phyloP scores from a whole-genome alignment of 129 eudicot genomes.

The Tagetes erecta region DNA sequence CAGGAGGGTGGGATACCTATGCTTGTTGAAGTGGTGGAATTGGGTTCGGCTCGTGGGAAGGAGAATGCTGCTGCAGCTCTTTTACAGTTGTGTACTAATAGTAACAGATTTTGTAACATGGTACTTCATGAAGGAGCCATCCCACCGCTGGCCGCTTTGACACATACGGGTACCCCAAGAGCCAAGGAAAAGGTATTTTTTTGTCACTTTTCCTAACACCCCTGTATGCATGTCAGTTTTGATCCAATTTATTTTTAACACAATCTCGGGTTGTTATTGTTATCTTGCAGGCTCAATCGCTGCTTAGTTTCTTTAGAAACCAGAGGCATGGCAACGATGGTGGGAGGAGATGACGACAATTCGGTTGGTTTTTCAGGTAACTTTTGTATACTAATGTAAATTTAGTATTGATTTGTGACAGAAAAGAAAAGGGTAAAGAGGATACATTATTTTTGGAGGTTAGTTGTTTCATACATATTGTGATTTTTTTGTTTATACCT shows the following conservation, averaged over 20 bases:
- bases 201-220: neutral
- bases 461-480: slow-evolving; percentile 13
- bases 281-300: slow-evolving; percentile 70
- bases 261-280: slow-evolving; percentile 7
- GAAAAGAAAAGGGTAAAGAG: slow-evolving; percentile 11
- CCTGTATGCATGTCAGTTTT: neutral
- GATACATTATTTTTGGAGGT: slow-evolving; percentile 36
- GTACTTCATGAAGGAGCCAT: slow-evolving; percentile 89
- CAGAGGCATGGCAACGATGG: slow-evolving; percentile 64
- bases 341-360: slow-evolving; percentile 57
- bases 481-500: slow-evolving; percentile 38
- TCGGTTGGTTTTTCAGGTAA: slow-evolving; percentile 30
- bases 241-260: neutral
- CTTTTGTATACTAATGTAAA: slow-evolving; percentile 45
- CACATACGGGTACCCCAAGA: slow-evolving; percentile 87
- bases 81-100: slow-evolving; percentile 74
- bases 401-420: slow-evolving; percentile 42
- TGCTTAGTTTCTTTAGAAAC: slow-evolving; percentile 69
- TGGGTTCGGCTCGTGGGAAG: slow-evolving; percentile 91
- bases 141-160: slow-evolving; percentile 80
- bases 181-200: slow-evolving; percentile 74
- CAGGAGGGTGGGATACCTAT: slow-evolving; percentile 76
- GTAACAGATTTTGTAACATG: slow-evolving; percentile 66
- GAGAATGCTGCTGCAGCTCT: slow-evolving; percentile 98
- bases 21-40: slow-evolving; percentile 88